A percentile compares a stretch with the other conserved stretches of the same genome.
These are phyloP conservation scores for Penicillium fimorum DNA, from an alignment of 495 filamentous ascomycete genomes.

Conservation along the genomic window DNA sequence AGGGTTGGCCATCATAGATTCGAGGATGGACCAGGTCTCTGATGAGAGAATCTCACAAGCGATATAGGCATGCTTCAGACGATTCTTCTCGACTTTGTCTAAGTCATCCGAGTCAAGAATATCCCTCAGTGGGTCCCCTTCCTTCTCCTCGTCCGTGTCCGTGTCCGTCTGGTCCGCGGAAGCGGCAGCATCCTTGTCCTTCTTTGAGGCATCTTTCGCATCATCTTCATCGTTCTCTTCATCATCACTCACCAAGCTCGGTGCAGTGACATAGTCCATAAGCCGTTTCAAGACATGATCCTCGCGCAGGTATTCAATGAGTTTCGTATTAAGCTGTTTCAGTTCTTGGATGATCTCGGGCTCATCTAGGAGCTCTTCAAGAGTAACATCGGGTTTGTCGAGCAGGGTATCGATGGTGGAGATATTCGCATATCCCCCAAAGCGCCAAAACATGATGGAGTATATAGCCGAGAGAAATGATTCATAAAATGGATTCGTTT, in stretches of 20 bases:
- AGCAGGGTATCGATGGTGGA: conserved; percentile 95
- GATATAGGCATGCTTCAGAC: conserved; percentile 87
- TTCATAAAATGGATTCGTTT: conserved; percentile 39
- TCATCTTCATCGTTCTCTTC: conserved; percentile 59
- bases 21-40: conserved; percentile 93
- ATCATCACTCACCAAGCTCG: conserved; percentile 62
- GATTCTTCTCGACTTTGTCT: conserved; percentile 78
- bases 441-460: conserved; percentile 94
- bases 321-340: conserved; percentile 96
- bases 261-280: conserved; percentile 86
- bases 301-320: conserved; percentile 92
- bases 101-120: conserved; percentile 56
- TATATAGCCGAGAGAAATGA: conserved; percentile 41
- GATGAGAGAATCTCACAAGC: conserved; percentile 92
- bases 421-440: conserved; percentile 96
- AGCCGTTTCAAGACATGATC: conserved; percentile 82
- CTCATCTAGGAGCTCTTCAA: conserved; percentile 95
- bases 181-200: conserved; percentile 33
- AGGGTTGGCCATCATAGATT: conserved; percentile 84
- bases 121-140: conserved; percentile 47
- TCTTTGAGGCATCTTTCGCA: conserved; percentile 42
- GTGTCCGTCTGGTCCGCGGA: conserved; percentile 15
- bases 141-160: conserved; percentile 34
- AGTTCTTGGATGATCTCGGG: conserved; percentile 94
- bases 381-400: conserved; percentile 88